phyloP scores from a whole-genome alignment of 495 filamentous ascomycete species.

The Xylaria bambusicola region DNA sequence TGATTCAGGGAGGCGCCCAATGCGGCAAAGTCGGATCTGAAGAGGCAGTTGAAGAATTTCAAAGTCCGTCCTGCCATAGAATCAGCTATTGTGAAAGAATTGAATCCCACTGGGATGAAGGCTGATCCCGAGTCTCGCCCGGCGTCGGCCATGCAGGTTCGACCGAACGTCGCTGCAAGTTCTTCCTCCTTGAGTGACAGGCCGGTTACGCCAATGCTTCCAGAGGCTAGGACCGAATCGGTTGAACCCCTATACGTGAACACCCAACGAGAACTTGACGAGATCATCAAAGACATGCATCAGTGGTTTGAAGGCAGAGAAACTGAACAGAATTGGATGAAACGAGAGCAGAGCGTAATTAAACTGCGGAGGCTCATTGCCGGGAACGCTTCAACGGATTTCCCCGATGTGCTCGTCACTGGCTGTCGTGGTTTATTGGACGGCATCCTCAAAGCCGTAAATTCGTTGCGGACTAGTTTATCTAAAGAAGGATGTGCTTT shows the following conservation, averaged over 20 bases:
- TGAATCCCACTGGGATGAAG: constrained; percentile 55
- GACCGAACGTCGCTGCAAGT: constrained; percentile 50
- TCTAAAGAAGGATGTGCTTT: constrained; percentile 82
- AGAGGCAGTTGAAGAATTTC: constrained; percentile 74
- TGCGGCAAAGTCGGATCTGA: constrained; percentile 82
- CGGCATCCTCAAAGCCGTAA: constrained; percentile 84
- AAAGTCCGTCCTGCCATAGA: constrained; percentile 85
- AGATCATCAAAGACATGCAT: constrained; percentile 77
- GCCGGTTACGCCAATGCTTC: constrained; percentile 49
- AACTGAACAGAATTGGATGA: constrained; percentile 85
- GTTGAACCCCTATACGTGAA: constrained; percentile 81
- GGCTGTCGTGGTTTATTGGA: constrained; percentile 76
- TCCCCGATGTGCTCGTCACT: constrained; percentile 64
- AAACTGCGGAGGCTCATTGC: constrained; percentile 75
- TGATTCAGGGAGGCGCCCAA: constrained; percentile 68
- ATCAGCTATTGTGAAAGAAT: constrained; percentile 70
- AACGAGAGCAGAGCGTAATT: constrained; percentile 74
- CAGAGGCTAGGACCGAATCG: constrained; percentile 61
- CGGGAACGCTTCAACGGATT: constrained; percentile 83
- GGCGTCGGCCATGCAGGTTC: constrained; percentile 43
- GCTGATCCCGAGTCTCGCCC: constrained; percentile 49
- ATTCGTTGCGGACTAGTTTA: constrained; percentile 85
- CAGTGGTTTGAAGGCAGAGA: constrained; percentile 85
- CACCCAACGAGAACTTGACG: constrained; percentile 80
- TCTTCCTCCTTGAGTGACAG: constrained; percentile 51